A percentile compares a stretch with the other conserved stretches of the same genome.
Conservation (phyloP, 73 alveolate species). For the Stentor roeselii region DNA sequence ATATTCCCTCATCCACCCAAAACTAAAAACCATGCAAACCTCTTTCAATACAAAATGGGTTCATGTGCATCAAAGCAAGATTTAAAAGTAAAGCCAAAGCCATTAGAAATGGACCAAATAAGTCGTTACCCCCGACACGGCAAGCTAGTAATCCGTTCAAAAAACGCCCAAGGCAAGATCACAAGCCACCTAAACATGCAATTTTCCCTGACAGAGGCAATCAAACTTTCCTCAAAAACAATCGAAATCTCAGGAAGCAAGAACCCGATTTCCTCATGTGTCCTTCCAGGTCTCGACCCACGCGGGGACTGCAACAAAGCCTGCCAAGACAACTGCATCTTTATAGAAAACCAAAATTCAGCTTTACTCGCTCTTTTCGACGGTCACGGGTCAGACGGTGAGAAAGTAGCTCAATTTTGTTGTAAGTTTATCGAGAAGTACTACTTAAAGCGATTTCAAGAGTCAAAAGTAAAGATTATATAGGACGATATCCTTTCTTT, state of each 20-base stretch:
- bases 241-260: not conserved
- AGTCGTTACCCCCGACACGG: not conserved
- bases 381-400: conserved; percentile 31
- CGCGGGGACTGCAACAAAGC: not conserved
- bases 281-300: conserved; percentile 27
- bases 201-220: not conserved
- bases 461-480: not conserved
- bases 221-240: not conserved
- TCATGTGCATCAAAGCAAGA: not conserved
- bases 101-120: not conserved
- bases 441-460: not conserved
- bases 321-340: conserved; percentile 25
- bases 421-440: not conserved
- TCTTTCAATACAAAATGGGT: not conserved
- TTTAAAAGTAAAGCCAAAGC: not conserved
- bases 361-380: conserved; percentile 26
- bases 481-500: not conserved
- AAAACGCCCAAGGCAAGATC: not conserved
- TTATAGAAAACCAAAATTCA: not conserved
- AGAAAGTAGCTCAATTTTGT: conserved; percentile 9
- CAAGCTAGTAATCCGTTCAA: not conserved
- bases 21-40: no score
- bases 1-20: no score
- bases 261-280: conserved; percentile 6
- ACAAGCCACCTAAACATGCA: not conserved